phyloP scores from a whole-genome alignment of 2,329 filamentous ascomycete genomes.

The Chaetomium globosum region DNA sequence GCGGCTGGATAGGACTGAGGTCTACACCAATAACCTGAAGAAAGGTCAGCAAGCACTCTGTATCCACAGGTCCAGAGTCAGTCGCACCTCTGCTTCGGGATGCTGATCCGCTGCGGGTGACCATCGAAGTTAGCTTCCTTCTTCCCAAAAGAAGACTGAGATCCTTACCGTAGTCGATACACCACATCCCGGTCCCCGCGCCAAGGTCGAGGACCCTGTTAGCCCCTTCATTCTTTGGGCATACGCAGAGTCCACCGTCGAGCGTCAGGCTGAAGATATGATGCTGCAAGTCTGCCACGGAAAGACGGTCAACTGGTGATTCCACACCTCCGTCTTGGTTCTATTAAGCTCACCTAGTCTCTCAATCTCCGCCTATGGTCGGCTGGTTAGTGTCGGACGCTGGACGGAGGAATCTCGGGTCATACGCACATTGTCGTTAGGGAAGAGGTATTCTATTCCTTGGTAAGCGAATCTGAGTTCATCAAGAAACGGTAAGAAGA shows the following conservation, averaged over 20 bases:
- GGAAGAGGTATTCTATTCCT: constrained; percentile 10
- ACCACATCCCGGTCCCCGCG: constrained; percentile 34
- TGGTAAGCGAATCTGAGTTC: neutral
- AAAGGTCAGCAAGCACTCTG: neutral
- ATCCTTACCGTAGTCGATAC: constrained; percentile 32
- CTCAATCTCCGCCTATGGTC: constrained; percentile 1
- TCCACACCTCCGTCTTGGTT: neutral
- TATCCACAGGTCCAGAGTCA: neutral
- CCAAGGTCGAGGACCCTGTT: constrained; percentile 34
- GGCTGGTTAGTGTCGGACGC: too few species aligned
- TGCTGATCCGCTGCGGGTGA: constrained; percentile 22
- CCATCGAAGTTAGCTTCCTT: neutral
- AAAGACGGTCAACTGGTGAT: neutral
- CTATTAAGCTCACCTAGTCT: neutral
- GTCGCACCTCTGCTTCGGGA: constrained; percentile 29
- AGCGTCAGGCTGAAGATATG: constrained; percentile 31
- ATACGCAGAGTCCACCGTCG: constrained; percentile 26
- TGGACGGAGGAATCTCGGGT: too few species aligned
- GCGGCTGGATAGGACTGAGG: constrained; percentile 29
- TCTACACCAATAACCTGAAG: constrained; percentile 29
- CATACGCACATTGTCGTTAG: constrained; percentile 14
- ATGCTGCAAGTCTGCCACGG: constrained; percentile 32
- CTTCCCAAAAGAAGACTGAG: neutral
- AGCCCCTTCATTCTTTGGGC: constrained; percentile 29
- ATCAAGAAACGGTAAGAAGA: neutral